Evolutionary conservation across 192 early-diverging fungal genomes (phyloP), one percentile per base, ranked within the genome.

Genomic region (Pilaira anomala): DNA sequence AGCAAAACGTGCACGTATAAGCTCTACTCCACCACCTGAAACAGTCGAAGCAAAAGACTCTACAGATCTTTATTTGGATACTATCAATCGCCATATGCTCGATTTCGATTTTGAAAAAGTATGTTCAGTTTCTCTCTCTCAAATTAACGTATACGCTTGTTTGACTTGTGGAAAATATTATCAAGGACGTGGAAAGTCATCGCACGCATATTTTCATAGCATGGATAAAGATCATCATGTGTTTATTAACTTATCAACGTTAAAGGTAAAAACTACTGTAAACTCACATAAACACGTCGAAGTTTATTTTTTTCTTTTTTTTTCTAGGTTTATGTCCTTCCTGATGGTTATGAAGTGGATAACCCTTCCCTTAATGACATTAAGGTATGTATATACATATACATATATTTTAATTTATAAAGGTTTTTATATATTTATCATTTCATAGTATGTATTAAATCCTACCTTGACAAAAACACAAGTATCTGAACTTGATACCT

Each of bases 31-130:
- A 26, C 44, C 60, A 18, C 30, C 2, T 25, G 39, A 28, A 24
- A 1, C 26, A 21, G n/a, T 36, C 12, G 21, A 48, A 16, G 0
- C 22, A 8, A 24, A 36, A 16, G 56, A 58, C 11, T 76, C 83
- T 7, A 71, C 75, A 9, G 78, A 76, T 54, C 75, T 92, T 51
- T 93, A 88, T 54, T 76, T 95, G 30, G 93, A 95, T 67, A 91
- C 93, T 2, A 87, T 98, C 54, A 86, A 93, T 62, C 80, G 96
- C 9, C 76, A 84, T 59, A 83, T 84, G 75, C 80, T 98, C 28
- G 96, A 98, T 77, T 98, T 98, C 84, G 96, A 98, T 69, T 98
- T 98, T 76, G 96, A 98, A 70, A 93, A 97, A 57, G 85, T 96
- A 19, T 98, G 96, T 76, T 95, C 91, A 2, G 93, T 98, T 1